Evolutionary conservation across 257 asterid genomes (phyloP).

Genomic region (Ballota nigra): DNA sequence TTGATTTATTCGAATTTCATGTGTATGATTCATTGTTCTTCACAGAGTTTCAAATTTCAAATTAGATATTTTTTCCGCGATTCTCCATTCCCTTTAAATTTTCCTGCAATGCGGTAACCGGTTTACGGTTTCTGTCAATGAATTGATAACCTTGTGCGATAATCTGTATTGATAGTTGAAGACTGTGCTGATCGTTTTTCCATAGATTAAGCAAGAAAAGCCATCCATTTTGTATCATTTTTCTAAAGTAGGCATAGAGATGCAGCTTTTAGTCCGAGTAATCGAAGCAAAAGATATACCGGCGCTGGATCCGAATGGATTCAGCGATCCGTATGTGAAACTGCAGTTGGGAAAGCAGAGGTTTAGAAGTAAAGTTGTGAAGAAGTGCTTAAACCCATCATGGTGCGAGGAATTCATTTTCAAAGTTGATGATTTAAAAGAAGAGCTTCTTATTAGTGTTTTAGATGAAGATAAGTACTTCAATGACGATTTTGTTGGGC

Average conservation of each 20-base stretch:
- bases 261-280: constrained; percentile 93
- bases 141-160: constrained; percentile 7
- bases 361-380: constrained; percentile 73
- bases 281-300: constrained; percentile 83
- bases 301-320: constrained; percentile 83
- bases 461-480: constrained; percentile 92
- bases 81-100: neutral
- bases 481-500: constrained; percentile 89
- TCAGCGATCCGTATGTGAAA: constrained; percentile 92
- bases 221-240: neutral
- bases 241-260: constrained; percentile 6
- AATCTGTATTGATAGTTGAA: constrained; percentile 16
- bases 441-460: constrained; percentile 70
- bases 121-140: constrained; percentile 19
- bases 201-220: neutral
- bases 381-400: constrained; percentile 82
- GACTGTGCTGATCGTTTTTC: constrained; percentile 1
- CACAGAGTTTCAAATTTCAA: constrained; percentile 2
- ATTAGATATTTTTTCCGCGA: neutral
- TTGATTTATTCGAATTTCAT: constrained; percentile 19
- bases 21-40: constrained; percentile 11
- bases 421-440: constrained; percentile 81
- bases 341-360: constrained; percentile 82
- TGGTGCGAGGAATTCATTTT: constrained; percentile 95
- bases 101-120: constrained; percentile 23